A percentile compares a stretch with the other conserved stretches of the same genome.
Evolutionary conservation across 2,329 filamentous ascomycete genomes (phyloP).

Genomic region (Dothideomycetes sp.): DNA sequence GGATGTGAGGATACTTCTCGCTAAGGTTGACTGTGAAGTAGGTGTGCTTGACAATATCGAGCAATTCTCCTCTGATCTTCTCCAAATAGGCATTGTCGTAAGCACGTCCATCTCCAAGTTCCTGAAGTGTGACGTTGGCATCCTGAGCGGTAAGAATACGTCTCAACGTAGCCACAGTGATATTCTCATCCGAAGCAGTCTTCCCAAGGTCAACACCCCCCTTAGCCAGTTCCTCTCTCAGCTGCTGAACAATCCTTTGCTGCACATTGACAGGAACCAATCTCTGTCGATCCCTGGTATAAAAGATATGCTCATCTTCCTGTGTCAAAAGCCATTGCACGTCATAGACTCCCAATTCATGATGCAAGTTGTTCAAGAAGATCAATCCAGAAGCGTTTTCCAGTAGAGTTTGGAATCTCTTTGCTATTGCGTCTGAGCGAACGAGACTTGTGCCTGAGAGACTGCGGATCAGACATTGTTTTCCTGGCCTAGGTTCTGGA

Average conservation of each 20-base stretch:
- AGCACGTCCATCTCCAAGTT: conserved; percentile 2
- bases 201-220: conserved; percentile 1
- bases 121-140: neutral
- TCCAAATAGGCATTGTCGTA: neutral
- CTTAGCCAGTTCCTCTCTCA: neutral
- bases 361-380: conserved; percentile 3
- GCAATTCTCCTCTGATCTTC: neutral
- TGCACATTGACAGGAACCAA: conserved; percentile 1
- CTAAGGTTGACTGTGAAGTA: neutral
- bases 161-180: conserved; percentile 1
- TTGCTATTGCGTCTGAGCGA: conserved; percentile 5
- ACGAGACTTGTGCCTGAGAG: conserved; percentile 7
- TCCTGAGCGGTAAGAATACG: conserved; percentile 4
- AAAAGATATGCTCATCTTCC: conserved; percentile 1
- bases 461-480: conserved; percentile 10
- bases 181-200: neutral
- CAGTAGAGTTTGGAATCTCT: conserved; percentile 8
- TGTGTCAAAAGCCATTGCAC: conserved; percentile 8
- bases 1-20: neutral
- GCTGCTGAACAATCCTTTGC: neutral
- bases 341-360: conserved; percentile 7
- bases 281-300: conserved; percentile 4
- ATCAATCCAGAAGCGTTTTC: neutral
- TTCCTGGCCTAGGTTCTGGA: conserved; percentile 2
- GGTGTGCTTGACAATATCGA: neutral